Percentiles rank a stretch among this genome's conserved stretches.
Evolutionary conservation across 2,329 filamentous ascomycete species (phyloP).

Genomic region (Fusarium vanettenii): DNA sequence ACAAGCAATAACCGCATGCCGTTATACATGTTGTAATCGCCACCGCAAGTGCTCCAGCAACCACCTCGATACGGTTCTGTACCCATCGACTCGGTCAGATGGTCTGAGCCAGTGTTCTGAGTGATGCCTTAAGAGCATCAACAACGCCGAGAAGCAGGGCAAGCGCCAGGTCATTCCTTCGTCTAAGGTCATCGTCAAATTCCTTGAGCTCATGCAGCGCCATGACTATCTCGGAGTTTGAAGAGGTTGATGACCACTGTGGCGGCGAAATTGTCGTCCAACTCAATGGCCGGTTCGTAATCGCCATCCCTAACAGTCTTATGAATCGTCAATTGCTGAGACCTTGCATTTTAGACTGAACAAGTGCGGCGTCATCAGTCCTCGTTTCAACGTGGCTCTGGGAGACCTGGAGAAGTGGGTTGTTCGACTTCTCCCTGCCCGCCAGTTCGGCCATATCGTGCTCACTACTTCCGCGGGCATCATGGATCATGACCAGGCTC

Average conservation of each 20-base stretch:
- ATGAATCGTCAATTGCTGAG: too few relatives aligned
- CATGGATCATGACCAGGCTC: not conserved
- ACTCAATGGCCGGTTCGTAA: not conserved
- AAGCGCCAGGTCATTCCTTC: not conserved
- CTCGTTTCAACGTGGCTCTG: too few relatives aligned
- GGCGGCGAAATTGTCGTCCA: not conserved
- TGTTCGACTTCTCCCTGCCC: not conserved
- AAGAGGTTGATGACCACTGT: not conserved
- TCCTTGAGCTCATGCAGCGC: not conserved
- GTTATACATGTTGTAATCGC: not conserved
- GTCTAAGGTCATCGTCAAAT: not conserved
- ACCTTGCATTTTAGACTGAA: too few relatives aligned
- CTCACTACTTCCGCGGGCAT: not conserved
- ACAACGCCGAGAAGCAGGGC: not conserved
- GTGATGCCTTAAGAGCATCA: not conserved
- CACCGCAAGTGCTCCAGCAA: not conserved
- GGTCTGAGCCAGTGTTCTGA: not conserved
- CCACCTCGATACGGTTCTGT: not conserved
- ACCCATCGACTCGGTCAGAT: not conserved
- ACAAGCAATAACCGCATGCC: not conserved
- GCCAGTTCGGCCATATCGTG: not conserved
- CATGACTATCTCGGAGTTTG: not conserved
- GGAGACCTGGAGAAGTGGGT: too few relatives aligned
- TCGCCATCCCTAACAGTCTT: too few relatives aligned
- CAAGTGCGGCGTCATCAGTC: too few relatives aligned